phyloP scores from a whole-genome alignment of 2,329 filamentous ascomycete species.

The Stachybotrys elegans region DNA sequence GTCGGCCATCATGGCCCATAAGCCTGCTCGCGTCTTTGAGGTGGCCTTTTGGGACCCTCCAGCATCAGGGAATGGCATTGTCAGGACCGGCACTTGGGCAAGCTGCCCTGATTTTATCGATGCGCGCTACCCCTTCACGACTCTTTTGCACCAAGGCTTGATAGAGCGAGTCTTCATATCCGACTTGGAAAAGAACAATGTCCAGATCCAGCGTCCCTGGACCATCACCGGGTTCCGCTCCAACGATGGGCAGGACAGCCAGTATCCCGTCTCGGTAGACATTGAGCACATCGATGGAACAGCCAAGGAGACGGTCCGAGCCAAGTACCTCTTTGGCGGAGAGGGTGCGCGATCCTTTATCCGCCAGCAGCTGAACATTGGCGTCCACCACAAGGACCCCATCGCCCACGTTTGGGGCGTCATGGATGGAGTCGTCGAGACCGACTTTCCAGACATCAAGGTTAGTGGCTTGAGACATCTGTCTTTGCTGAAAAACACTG shows the following conservation, averaged over 20 bases:
- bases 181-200: slow-evolving; percentile 58
- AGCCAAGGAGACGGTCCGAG: slow-evolving; percentile 58
- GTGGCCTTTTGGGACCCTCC: slow-evolving; percentile 69
- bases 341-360: slow-evolving; percentile 67
- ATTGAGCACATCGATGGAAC: slow-evolving; percentile 73
- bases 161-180: slow-evolving; percentile 67
- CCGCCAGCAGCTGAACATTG: slow-evolving; percentile 61
- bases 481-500: slow-evolving; percentile 23
- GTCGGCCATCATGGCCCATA: slow-evolving; percentile 78
- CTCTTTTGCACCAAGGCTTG: slow-evolving; percentile 64
- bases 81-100: slow-evolving; percentile 70
- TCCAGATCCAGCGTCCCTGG: slow-evolving; percentile 59
- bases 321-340: slow-evolving; percentile 68
- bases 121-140: slow-evolving; percentile 65
- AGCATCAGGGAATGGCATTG: slow-evolving; percentile 50
- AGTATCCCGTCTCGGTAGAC: slow-evolving; percentile 76
- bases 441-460: slow-evolving; percentile 74
- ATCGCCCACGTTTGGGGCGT: slow-evolving; percentile 71
- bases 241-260: slow-evolving; percentile 47
- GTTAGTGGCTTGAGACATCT: slow-evolving; percentile 25
- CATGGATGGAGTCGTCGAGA: slow-evolving; percentile 68
- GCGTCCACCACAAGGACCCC: slow-evolving; percentile 65
- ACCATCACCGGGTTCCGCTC: slow-evolving; percentile 57
- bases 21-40: slow-evolving; percentile 81
- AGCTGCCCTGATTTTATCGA: slow-evolving; percentile 83